Percentiles rank a stretch among this genome's conserved stretches.
phyloP scores from a whole-genome alignment of 331 rosid genomes.

The Rosa hybrid region DNA sequence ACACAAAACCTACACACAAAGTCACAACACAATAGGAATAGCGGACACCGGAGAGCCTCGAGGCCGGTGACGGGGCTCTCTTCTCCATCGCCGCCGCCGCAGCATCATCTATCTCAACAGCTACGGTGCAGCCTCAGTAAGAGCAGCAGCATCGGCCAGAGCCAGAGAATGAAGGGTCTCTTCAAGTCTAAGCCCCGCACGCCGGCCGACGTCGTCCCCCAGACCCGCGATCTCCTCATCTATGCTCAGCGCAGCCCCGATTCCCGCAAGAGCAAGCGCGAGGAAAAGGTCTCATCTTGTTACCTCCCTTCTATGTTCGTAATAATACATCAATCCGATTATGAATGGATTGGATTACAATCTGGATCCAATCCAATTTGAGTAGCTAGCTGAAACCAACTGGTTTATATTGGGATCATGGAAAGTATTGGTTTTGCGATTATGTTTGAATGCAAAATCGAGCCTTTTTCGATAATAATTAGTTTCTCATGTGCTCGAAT shows the following conservation, averaged over 20 bases:
- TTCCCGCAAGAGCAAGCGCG: slow-evolving; percentile 77
- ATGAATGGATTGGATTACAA: background rate
- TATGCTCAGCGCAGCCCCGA: slow-evolving; percentile 49
- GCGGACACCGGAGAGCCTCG: slow-evolving; percentile 36
- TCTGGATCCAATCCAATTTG: background rate
- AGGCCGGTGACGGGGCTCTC: slow-evolving; percentile 31
- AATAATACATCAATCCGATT: too few species aligned
- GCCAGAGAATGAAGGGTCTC: slow-evolving; percentile 72
- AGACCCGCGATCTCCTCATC: slow-evolving; percentile 83
- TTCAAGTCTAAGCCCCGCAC: slow-evolving; percentile 96
- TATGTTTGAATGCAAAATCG: background rate
- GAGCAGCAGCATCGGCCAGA: slow-evolving; percentile 21
- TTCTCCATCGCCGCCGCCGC: background rate
- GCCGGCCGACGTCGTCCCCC: slow-evolving; percentile 78
- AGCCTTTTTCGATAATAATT: background rate
- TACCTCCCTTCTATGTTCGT: too few species aligned
- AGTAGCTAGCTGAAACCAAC: background rate
- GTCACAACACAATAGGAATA: slow-evolving; percentile 34
- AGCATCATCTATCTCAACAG: background rate
- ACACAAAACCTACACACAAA: background rate
- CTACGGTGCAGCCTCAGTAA: background rate
- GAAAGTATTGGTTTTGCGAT: background rate
- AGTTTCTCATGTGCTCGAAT: background rate
- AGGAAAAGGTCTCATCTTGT: slow-evolving; percentile 63
- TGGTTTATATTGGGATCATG: background rate